Percentiles rank a stretch among this genome's conserved stretches.
Evolutionary conservation across 1,284 basidiomycete genomes (phyloP).

Genomic region (Chalciporus sp.): DNA sequence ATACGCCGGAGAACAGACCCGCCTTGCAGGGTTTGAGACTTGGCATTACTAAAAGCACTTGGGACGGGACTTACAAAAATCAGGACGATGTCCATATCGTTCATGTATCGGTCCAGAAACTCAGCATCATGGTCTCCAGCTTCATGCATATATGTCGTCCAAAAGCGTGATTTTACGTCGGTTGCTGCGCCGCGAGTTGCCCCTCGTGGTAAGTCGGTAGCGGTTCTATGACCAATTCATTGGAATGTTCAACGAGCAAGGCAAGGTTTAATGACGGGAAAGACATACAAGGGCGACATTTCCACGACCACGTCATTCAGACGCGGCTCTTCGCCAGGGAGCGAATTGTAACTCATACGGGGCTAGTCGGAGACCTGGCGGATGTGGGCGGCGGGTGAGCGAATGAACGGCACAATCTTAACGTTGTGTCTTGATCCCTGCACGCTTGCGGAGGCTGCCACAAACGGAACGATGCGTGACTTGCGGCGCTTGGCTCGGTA

Average conservation of each 20-base stretch:
- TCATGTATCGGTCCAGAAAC: constrained; percentile 10
- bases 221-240: background rate
- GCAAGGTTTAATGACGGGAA: constrained; percentile 5
- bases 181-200: background rate
- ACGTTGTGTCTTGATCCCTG: background rate
- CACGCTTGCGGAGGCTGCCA: background rate
- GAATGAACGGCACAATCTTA: background rate
- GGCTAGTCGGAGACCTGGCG: constrained; percentile 3
- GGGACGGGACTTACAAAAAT: constrained; percentile 5
- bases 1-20: constrained; percentile 7
- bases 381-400: background rate
- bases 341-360: background rate
- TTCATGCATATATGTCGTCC: constrained; percentile 2
- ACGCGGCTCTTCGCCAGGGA: background rate
- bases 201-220: background rate
- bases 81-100: constrained; percentile 12
- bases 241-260: background rate
- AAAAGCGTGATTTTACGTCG: constrained; percentile 7
- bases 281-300: background rate
- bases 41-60: background rate
- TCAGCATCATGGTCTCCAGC: constrained; percentile 3
- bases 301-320: constrained; percentile 4
- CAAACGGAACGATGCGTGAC: constrained; percentile 2
- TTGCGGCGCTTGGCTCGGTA: constrained; percentile 1
- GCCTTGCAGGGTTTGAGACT: constrained; percentile 1